Conservation (phyloP, 2,329 filamentous ascomycete species). For the Penicillium digitatum region DNA sequence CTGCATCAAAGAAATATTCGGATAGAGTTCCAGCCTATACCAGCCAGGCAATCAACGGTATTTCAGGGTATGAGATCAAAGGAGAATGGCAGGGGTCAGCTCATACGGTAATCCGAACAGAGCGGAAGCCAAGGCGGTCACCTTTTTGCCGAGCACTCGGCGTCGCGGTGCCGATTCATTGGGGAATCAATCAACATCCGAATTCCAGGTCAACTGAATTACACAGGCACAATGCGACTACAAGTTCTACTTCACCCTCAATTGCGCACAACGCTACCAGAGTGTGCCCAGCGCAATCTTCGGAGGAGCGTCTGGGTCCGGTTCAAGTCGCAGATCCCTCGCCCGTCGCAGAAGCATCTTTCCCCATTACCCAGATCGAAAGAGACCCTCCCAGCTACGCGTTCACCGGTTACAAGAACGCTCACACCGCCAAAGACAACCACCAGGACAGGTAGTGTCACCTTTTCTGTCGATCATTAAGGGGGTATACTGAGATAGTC, state of each 20-base stretch:
- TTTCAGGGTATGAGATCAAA: not conserved
- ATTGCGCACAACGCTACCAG: slow-evolving; percentile 28
- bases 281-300: slow-evolving; percentile 26
- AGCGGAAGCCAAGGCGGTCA: slow-evolving; percentile 7
- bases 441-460: slow-evolving; percentile 27
- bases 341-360: slow-evolving; percentile 24
- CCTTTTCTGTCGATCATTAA: not conserved
- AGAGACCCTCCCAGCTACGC: slow-evolving; percentile 14
- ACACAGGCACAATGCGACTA: slow-evolving; percentile 22
- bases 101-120: not conserved
- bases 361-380: slow-evolving; percentile 20
- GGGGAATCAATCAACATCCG: slow-evolving; percentile 5
- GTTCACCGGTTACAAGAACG: slow-evolving; percentile 8
- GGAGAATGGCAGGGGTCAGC: not conserved
- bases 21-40: not conserved
- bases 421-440: slow-evolving; percentile 23
- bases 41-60: slow-evolving; percentile 7
- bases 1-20: not conserved
- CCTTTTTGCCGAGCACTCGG: slow-evolving; percentile 1
- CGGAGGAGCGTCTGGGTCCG: slow-evolving; percentile 27
- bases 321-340: slow-evolving; percentile 28
- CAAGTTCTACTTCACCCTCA: slow-evolving; percentile 30
- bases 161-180: slow-evolving; percentile 1
- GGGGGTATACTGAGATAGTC: slow-evolving; percentile 8
- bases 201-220: slow-evolving; percentile 4